phyloP scores from a whole-genome alignment of 805 yeast species.

The Starmera amethionina region DNA sequence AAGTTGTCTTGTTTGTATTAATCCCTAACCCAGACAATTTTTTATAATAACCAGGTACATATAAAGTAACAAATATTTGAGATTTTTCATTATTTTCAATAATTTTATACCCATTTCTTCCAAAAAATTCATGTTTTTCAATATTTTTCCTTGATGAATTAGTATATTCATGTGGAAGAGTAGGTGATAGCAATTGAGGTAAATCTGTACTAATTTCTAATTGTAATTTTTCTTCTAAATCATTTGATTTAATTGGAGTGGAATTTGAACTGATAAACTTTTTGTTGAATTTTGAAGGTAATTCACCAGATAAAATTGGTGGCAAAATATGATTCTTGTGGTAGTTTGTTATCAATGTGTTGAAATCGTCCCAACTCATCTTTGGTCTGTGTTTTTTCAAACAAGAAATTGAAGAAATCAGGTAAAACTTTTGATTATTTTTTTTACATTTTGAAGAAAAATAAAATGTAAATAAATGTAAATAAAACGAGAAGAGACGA shows the following conservation, averaged over 20 bases:
- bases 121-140: slow-evolving; percentile 5
- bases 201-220: not conserved
- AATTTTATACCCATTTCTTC: slow-evolving; percentile 5
- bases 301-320: too few relatives aligned
- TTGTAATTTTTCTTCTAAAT: too few relatives aligned
- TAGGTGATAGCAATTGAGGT: not conserved
- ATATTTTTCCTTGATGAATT: slow-evolving; percentile 1
- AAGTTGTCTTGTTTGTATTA: not conserved
- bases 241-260: not conserved
- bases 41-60: slow-evolving; percentile 9
- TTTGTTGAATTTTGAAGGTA: too few relatives aligned
- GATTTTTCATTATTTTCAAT: not conserved
- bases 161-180: not conserved
- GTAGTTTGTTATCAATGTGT: too few relatives aligned
- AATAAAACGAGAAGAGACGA: not conserved
- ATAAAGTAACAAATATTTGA: slow-evolving; percentile 4
- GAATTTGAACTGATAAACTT: too few relatives aligned
- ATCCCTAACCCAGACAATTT: slow-evolving; percentile 1
- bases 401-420: too few relatives aligned
- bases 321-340: too few relatives aligned
- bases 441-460: too few relatives aligned
- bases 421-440: too few relatives aligned
- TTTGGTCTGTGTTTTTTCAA: too few relatives aligned
- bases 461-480: too few relatives aligned
- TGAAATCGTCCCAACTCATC: too few relatives aligned